A percentile compares a stretch with the other conserved stretches of the same genome.
These are phyloP conservation scores for Scortechinia acanthostroma DNA, from an alignment of 2,329 filamentous ascomycete species.

Conservation along the genomic window DNA sequence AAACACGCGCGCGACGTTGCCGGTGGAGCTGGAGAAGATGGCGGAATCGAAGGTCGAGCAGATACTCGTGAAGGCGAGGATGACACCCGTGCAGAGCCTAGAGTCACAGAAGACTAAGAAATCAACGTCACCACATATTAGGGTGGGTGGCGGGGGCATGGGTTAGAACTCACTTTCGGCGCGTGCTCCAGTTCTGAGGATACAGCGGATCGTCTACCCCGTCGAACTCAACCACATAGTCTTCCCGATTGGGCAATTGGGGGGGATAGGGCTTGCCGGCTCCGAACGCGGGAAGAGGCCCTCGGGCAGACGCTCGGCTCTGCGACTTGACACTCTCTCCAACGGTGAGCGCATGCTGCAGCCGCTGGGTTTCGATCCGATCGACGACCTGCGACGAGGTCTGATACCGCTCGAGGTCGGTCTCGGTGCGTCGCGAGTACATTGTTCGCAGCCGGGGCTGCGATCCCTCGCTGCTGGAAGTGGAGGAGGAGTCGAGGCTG, in stretches of 20 bases:
- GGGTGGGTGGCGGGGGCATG: slow-evolving; percentile 17
- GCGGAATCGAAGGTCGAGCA: slow-evolving; percentile 38
- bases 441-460: background rate
- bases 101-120: slow-evolving; percentile 5
- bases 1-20: slow-evolving; percentile 28
- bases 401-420: slow-evolving; percentile 37
- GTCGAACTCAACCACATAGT: slow-evolving; percentile 54
- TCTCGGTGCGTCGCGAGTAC: slow-evolving; percentile 3
- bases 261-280: slow-evolving; percentile 44
- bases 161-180: slow-evolving; percentile 39
- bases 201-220: slow-evolving; percentile 55
- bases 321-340: slow-evolving; percentile 25
- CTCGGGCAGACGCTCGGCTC: slow-evolving; percentile 25
- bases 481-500: background rate
- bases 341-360: slow-evolving; percentile 40
- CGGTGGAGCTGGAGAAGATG: slow-evolving; percentile 39
- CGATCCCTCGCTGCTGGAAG: background rate
- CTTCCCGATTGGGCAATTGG: slow-evolving; percentile 37
- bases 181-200: slow-evolving; percentile 56
- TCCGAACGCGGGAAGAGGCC: slow-evolving; percentile 39
- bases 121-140: slow-evolving; percentile 10
- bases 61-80: slow-evolving; percentile 42
- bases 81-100: slow-evolving; percentile 33
- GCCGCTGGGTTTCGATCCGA: slow-evolving; percentile 38
- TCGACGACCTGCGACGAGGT: slow-evolving; percentile 28